A percentile compares a stretch with the other conserved stretches of the same genome.
Evolutionary conservation across 2,329 filamentous ascomycete species (phyloP).

Genomic region (Phaeosphaeriaceae sp.): DNA sequence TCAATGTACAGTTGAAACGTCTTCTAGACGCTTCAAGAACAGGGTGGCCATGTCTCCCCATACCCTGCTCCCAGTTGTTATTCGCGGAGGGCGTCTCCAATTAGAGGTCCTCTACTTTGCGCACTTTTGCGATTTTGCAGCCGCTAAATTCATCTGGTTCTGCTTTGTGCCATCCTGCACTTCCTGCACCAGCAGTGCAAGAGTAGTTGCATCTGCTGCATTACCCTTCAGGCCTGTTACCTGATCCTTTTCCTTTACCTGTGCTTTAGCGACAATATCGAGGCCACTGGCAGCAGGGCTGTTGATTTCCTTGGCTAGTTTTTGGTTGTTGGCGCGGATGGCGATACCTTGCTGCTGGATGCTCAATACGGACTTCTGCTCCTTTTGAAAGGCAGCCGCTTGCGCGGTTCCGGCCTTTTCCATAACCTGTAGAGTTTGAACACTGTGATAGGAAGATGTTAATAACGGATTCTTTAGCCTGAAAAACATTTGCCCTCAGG

Average conservation of each 20-base stretch:
- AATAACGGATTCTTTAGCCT: not conserved
- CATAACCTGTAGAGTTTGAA: constrained; percentile 11
- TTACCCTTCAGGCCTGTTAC: constrained; percentile 13
- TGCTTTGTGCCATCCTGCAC: constrained; percentile 23
- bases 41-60: too few species aligned
- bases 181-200: constrained; percentile 18
- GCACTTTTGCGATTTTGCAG: constrained; percentile 2
- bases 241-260: constrained; percentile 22
- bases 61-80: too few species aligned
- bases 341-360: constrained; percentile 26
- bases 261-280: constrained; percentile 19
- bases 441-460: constrained; percentile 5
- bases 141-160: constrained; percentile 23
- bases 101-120: too few species aligned
- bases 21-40: too few species aligned
- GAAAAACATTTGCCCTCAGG: not conserved
- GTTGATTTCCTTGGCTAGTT: constrained; percentile 20
- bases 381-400: constrained; percentile 10
- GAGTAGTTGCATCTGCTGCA: constrained; percentile 7
- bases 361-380: constrained; percentile 8
- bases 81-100: too few species aligned
- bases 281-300: constrained; percentile 22
- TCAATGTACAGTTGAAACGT: too few species aligned
- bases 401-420: not conserved
- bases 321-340: constrained; percentile 27